Conservation (phyloP, 192 early-diverging fungal species). For the Fimicolochytrium jonesii region DNA sequence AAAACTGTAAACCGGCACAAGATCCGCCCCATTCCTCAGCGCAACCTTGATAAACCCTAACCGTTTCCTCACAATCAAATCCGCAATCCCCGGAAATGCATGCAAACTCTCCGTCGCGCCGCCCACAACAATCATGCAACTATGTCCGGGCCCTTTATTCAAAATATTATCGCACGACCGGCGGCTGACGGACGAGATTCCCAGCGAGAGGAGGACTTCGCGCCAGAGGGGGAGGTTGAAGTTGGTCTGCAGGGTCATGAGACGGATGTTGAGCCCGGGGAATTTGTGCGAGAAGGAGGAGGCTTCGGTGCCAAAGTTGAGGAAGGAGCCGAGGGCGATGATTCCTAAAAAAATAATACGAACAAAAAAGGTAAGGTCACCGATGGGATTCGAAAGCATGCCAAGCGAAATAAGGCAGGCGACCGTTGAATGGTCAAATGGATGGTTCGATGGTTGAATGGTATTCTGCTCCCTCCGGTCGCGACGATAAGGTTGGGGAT, state of each 20-base stretch:
- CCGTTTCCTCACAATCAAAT: slow-evolving; percentile 73
- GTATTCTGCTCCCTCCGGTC: no score
- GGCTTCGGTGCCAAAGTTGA: slow-evolving; percentile 80
- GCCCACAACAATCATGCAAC: slow-evolving; percentile 83
- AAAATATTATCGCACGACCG: slow-evolving; percentile 75
- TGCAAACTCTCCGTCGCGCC: slow-evolving; percentile 81
- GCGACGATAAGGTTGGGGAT: no score
- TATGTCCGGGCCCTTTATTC: slow-evolving; percentile 58
- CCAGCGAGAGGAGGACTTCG: slow-evolving; percentile 74
- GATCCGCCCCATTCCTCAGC: slow-evolving; percentile 67
- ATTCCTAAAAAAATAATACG: no score
- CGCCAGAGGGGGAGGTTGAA: slow-evolving; percentile 85
- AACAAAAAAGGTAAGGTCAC: no score
- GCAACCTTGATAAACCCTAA: slow-evolving; percentile 91
- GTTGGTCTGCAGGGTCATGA: slow-evolving; percentile 79
- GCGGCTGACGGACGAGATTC: slow-evolving; percentile 72
- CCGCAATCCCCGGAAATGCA: slow-evolving; percentile 41
- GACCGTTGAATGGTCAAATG: not conserved
- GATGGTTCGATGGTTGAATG: not conserved
- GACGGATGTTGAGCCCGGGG: slow-evolving; percentile 72
- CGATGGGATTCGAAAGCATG: no score
- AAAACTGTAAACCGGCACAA: slow-evolving; percentile 90
- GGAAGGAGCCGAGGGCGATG: slow-evolving; percentile 76
- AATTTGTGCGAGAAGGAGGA: slow-evolving; percentile 66
- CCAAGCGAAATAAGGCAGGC: not conserved